phyloP scores from a whole-genome alignment of 176 grass and related monocot species.

The Poa annua region DNA sequence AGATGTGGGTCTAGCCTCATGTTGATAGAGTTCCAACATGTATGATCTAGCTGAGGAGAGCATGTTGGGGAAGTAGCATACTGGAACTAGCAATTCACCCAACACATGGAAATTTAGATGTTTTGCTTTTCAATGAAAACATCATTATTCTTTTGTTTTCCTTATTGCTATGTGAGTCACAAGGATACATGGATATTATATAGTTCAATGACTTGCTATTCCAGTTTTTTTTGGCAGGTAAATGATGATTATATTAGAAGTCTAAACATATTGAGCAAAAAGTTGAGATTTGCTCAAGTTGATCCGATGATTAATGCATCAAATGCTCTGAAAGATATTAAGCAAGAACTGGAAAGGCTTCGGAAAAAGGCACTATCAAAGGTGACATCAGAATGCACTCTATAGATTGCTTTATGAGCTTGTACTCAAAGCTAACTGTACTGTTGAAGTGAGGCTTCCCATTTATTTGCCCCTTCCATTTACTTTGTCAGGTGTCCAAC shows the following conservation, averaged over 20 bases:
- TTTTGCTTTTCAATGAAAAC: constrained; percentile 4
- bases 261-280: constrained; percentile 76
- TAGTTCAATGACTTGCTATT: constrained; percentile 55
- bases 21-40: background rate
- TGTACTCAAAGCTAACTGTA: constrained; percentile 28
- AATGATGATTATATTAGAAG: constrained; percentile 73
- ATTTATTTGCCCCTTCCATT: constrained; percentile 9
- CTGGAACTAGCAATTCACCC: background rate
- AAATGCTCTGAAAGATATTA: constrained; percentile 79
- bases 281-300: constrained; percentile 74
- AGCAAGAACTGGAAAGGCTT: constrained; percentile 75
- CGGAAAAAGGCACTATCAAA: constrained; percentile 68
- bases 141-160: background rate
- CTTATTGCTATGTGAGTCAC: background rate
- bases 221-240: constrained; percentile 60
- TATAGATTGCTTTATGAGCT: constrained; percentile 19
- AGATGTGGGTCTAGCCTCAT: background rate
- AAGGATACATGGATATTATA: constrained; percentile 26
- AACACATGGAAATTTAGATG: background rate
- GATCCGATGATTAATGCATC: constrained; percentile 76
- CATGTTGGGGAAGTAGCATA: background rate
- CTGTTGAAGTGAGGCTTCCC: constrained; percentile 23
- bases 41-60: background rate
- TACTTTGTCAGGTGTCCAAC: constrained; percentile 62
- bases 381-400: constrained; percentile 43